These are phyloP conservation scores for Ceratocystiopsis sp. DNA, from an alignment of 2,329 filamentous ascomycete genomes.

Conservation along the genomic window DNA sequence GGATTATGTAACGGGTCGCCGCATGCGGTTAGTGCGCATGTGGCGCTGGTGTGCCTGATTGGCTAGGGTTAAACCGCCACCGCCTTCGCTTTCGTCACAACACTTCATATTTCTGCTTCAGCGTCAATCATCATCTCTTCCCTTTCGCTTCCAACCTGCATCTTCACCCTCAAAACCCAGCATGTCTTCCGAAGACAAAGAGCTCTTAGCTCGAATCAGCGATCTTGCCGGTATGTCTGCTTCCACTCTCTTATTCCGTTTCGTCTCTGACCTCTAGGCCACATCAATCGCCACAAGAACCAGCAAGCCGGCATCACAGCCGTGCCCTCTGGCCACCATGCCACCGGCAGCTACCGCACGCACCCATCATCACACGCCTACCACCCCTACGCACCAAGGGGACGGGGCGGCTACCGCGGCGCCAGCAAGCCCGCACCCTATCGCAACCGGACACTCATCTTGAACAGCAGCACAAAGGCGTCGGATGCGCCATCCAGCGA, in stretches of 20 bases:
- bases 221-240: constrained; percentile 27
- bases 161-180: neutral
- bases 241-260: constrained; percentile 1
- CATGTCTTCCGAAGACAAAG: constrained; percentile 32
- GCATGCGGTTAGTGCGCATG: neutral
- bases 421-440: constrained; percentile 17
- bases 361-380: constrained; percentile 10
- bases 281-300: constrained; percentile 67
- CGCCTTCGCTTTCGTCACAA: too few species aligned
- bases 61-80: too few species aligned
- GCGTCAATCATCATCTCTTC: neutral
- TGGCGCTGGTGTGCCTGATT: neutral
- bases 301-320: constrained; percentile 29
- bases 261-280: constrained; percentile 30
- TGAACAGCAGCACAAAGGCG: constrained; percentile 25
- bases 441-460: constrained; percentile 41
- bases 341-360: too few species aligned
- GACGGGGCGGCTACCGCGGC: neutral
- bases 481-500: constrained; percentile 9
- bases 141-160: neutral
- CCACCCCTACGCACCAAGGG: constrained; percentile 12
- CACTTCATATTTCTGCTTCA: neutral
- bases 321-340: neutral
- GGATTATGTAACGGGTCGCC: too few species aligned
- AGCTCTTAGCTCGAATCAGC: constrained; percentile 36